phyloP scores from a whole-genome alignment of 1,284 basidiomycete genomes.

The Heterobasidion parviporum region DNA sequence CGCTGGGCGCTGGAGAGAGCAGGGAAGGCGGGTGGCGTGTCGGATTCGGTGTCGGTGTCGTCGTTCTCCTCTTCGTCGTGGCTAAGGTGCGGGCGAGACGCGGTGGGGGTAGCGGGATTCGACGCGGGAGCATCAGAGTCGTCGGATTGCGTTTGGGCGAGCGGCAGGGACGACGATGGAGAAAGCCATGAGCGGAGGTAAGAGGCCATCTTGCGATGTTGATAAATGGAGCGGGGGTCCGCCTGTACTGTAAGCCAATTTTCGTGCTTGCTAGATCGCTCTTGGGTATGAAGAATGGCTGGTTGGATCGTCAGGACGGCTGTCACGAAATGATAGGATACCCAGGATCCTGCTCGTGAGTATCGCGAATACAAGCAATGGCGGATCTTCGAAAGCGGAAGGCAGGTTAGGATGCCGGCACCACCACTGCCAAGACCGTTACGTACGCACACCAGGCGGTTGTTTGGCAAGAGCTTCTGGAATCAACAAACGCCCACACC shows the following conservation, averaged over 20 bases:
- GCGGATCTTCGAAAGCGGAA: no score
- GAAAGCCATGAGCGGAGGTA: conserved; percentile 14
- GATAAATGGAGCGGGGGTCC: not conserved
- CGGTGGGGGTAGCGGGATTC: not conserved
- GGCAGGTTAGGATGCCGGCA: no score
- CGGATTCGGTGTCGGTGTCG: conserved; percentile 40
- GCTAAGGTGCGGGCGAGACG: conserved; percentile 27
- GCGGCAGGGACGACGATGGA: not conserved
- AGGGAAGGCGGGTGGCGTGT: conserved; percentile 80
- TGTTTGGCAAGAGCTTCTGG: not conserved
- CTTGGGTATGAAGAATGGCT: no score
- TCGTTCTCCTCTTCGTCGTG: conserved; percentile 23
- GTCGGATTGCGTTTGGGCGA: conserved; percentile 1
- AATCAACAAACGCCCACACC: not conserved
- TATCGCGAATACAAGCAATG: no score
- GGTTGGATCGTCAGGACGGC: no score
- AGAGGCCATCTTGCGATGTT: conserved; percentile 8
- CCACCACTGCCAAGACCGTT: no score
- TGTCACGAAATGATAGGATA: no score
- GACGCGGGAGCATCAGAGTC: no score
- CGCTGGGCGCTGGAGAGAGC: conserved; percentile 77
- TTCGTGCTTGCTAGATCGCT: no score
- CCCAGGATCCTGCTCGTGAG: no score
- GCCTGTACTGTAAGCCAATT: no score
- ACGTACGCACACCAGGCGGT: not conserved